These are phyloP conservation scores for Fusarium coicis DNA, from an alignment of 2,329 filamentous ascomycete genomes.

Conservation along the genomic window DNA sequence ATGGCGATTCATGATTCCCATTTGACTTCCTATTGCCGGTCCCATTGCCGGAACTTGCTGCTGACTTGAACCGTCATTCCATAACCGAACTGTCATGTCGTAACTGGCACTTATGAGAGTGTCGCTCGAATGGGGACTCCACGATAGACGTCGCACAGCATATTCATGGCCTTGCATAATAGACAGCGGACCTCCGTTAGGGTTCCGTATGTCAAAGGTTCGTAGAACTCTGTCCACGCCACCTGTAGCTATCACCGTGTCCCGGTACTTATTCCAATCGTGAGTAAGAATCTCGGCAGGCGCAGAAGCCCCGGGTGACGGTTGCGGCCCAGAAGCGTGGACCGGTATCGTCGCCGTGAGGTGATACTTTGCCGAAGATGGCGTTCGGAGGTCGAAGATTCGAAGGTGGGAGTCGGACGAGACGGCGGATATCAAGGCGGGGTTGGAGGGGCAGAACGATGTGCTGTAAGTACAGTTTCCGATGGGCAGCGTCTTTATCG, in stretches of 20 bases:
- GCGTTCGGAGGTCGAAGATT: conserved; percentile 91
- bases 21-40: conserved; percentile 70
- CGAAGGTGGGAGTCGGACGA: conserved; percentile 90
- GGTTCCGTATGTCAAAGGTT: conserved; percentile 89
- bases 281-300: conserved; percentile 90
- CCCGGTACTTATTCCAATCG: conserved; percentile 98
- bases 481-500: conserved; percentile 86
- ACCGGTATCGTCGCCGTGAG: conserved; percentile 85
- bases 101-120: conserved; percentile 90
- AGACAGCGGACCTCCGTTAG: conserved; percentile 75
- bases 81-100: conserved; percentile 96
- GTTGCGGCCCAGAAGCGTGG: conserved; percentile 71
- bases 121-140: conserved; percentile 94
- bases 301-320: conserved; percentile 52
- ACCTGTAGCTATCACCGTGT: conserved; percentile 84
- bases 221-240: conserved; percentile 90
- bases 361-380: conserved; percentile 87
- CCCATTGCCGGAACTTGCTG: conserved; percentile 50
- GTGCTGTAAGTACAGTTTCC: conserved; percentile 95
- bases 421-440: conserved; percentile 85
- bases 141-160: conserved; percentile 84
- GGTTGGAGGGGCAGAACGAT: conserved; percentile 89
- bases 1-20: conserved; percentile 90
- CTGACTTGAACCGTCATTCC: conserved; percentile 77
- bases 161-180: conserved; percentile 89